Evolutionary conservation across 2,329 filamentous ascomycete genomes (phyloP), one percentile per base, ranked within the genome.

Genomic region (Penicillium paneum): DNA sequence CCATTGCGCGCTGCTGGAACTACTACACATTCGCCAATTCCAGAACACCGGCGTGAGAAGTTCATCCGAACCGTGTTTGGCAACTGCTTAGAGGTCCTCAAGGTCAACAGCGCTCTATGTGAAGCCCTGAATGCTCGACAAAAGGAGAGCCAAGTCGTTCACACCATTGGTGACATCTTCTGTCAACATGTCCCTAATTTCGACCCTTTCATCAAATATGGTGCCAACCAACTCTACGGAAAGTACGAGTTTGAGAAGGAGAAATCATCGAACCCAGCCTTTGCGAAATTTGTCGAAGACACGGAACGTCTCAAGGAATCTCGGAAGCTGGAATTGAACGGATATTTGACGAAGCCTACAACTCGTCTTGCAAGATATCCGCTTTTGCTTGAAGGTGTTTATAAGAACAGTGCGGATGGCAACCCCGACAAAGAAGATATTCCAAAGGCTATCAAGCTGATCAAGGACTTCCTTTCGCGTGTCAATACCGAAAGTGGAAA

Each of bases 211-310:
- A 97, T 99, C 69, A 86, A 89, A 67, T 99, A 99, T 68, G 94
- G 94, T 67, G 90, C 93, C 38, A 96, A 92, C 70, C 94, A 99
- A 73, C 79, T 99, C 43, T 95, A 96, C 71, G 94, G 90, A 64
- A 97, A 99, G 73, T 97, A 93, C 68, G 94, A 97, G 70, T 99
- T 97, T 70, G 94, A 99, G 74, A 94, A 94, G 67, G 94, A 99
- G 76, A 90, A 94, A 64, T 87, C 89, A 15, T 83, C 86, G 53
- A 99, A 99, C 66, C 83, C 87, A 1, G 84, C 83, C 38, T 99
- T 99, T 71, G 80, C 88, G 48, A 90, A 89, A 67, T 97, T 97
- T 64, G 94, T 97, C 26, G 94, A 99, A 62, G 92, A 97, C 72
- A 96, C 95, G 6, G 94, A 99, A 74, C 83, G 94, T 55, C 84